Evolutionary conservation across 2,329 filamentous ascomycete species (phyloP).

Genomic region (Nemania diffusa): DNA sequence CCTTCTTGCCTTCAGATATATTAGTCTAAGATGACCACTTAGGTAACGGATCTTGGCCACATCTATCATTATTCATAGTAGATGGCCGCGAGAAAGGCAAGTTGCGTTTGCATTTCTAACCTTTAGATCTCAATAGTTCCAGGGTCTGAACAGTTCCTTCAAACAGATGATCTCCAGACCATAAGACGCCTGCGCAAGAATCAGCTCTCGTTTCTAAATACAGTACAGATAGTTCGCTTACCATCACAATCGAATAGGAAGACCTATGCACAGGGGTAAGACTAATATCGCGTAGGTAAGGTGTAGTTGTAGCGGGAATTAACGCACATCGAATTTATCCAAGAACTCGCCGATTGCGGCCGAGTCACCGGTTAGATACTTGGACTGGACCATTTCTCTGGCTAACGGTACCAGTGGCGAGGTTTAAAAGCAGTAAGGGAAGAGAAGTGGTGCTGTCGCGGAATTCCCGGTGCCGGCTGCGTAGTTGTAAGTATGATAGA

Average conservation of each 20-base stretch:
- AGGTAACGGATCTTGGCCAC: neutral
- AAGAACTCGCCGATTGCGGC: slow-evolving; percentile 84
- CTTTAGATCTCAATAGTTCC: slow-evolving; percentile 81
- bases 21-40: neutral
- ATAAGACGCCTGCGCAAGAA: slow-evolving; percentile 75
- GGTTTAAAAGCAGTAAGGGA: neutral
- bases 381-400: slow-evolving; percentile 55
- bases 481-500: slow-evolving; percentile 20
- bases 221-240: slow-evolving; percentile 56
- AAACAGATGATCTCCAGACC: slow-evolving; percentile 93
- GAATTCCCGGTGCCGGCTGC: neutral
- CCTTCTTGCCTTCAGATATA: slow-evolving; percentile 75
- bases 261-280: slow-evolving; percentile 62
- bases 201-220: slow-evolving; percentile 9
- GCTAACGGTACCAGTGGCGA: neutral
- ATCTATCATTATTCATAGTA: neutral
- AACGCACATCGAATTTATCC: slow-evolving; percentile 87
- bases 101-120: slow-evolving; percentile 56
- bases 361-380: slow-evolving; percentile 81
- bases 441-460: slow-evolving; percentile 5
- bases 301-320: slow-evolving; percentile 42
- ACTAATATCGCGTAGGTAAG: slow-evolving; percentile 32
- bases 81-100: neutral
- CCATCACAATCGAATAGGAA: slow-evolving; percentile 99
- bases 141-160: slow-evolving; percentile 87